Evolutionary conservation across 306 rosid genomes (phyloP).

Genomic region (Medicago lupulina): DNA sequence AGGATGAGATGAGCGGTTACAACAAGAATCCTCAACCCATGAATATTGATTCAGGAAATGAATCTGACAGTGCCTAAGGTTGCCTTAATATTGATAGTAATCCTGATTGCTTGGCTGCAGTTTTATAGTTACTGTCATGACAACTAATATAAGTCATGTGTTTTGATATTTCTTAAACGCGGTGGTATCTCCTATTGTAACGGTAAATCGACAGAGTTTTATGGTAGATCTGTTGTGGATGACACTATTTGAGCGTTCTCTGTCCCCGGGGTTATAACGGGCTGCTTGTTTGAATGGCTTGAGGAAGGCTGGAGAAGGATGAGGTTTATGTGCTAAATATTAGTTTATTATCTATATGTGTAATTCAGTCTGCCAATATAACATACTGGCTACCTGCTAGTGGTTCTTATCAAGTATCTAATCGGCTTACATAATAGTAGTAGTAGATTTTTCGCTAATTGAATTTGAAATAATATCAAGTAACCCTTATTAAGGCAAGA

Average conservation of each 20-base stretch:
- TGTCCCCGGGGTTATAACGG: not conserved
- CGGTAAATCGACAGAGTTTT: not conserved
- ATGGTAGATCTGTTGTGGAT: not conserved
- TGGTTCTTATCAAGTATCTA: not conserved
- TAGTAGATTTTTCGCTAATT: not conserved
- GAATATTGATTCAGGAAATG: constrained; percentile 87
- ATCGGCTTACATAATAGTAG: not conserved
- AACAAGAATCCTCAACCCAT: constrained; percentile 90
- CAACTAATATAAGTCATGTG: not conserved
- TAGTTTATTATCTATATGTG: constrained; percentile 5
- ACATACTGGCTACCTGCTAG: not conserved
- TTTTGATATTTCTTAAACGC: not conserved
- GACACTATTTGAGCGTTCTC: not conserved
- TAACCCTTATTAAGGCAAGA: not conserved
- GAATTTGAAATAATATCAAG: not conserved
- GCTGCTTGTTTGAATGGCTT: not conserved
- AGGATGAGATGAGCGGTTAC: constrained; percentile 91
- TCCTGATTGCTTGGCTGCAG: constrained; percentile 3
- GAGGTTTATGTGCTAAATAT: constrained; percentile 1
- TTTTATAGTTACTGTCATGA: constrained; percentile 1
- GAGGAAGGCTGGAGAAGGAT: not conserved
- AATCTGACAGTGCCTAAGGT: constrained; percentile 68
- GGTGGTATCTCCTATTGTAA: not conserved
- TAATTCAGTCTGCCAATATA: not conserved
- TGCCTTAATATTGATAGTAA: constrained; percentile 5